phyloP scores from a whole-genome alignment of 2,329 filamentous ascomycete species.

The Nemania sp. region DNA sequence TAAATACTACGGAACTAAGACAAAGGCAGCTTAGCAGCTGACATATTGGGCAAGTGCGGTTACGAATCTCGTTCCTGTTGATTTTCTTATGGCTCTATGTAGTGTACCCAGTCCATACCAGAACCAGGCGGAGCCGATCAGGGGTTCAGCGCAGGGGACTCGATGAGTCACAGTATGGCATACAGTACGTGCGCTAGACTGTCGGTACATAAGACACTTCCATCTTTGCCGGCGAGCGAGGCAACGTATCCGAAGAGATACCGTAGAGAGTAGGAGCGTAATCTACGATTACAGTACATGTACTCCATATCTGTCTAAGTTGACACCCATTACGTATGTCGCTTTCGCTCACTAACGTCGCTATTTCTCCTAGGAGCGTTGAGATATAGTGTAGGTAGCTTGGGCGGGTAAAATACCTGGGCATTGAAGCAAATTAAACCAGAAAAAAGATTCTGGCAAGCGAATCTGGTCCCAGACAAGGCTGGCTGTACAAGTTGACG shows the following conservation, averaged over 20 bases:
- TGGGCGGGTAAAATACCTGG: neutral
- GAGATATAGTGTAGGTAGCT: neutral
- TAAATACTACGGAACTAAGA: no score
- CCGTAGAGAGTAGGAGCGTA: no score
- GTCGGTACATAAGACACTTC: constrained; percentile 1
- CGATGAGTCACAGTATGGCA: no score
- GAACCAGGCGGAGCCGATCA: constrained; percentile 16
- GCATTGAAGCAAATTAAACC: no score
- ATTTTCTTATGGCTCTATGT: neutral
- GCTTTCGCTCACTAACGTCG: neutral
- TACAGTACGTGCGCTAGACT: neutral
- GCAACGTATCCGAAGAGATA: neutral
- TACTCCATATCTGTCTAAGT: neutral
- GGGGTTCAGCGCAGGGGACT: constrained; percentile 14
- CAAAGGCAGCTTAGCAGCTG: neutral
- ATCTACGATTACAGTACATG: neutral
- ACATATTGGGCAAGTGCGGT: neutral
- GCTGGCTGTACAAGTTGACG: constrained; percentile 35
- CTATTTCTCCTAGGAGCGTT: no score
- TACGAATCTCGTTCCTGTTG: neutral
- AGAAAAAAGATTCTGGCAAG: no score
- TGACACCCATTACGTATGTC: neutral
- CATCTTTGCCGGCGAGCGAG: neutral
- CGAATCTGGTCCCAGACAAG: constrained; percentile 23
- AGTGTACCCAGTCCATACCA: constrained; percentile 4